Base-by-base conservation (phyloP, 1,139 yeast species). In the Geotrichum cucujoidarum region DNA sequence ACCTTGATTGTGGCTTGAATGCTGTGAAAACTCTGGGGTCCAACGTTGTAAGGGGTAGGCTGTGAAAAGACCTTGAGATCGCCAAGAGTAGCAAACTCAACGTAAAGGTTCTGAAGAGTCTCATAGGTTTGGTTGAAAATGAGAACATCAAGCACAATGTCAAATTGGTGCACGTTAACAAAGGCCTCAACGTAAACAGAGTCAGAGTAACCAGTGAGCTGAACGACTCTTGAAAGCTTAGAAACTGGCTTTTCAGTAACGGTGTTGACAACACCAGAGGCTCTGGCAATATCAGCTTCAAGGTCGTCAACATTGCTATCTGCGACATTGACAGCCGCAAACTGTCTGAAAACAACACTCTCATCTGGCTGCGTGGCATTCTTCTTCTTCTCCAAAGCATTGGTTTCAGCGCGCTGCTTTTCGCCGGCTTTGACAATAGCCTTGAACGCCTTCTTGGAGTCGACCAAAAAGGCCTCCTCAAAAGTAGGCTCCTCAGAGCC, bases 131-230 rank as follows among this genome's bases (percentile, higher is more conserved):
- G 99, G 66, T 94, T 94, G 44, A 94, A 97, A 57, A 94, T 74
- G 63, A 94, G 73, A 22, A 94, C 97, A 61, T 94, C 98, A 61
- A 94, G 75, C 0, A 89, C 92, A 59, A 94, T 95, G 66, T 94
- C 98, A 66, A 85, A 92, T 68, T 94, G 98, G 60, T 92, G 95
- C 20, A 89, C 94, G 57, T 87, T 87, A 57, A 94, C 87, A 62
- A 84, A 87, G 0, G 97, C 98, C 69, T 94, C 99, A 4, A 96
- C 97, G 63, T 94, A 94, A 35, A 94, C 95, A 21, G 98, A 95
- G 65, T 94, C 99, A 0, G 96, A 86, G 68, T 89, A 94, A 32
- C 99, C 99, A 27, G 98, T 92, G 57, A 94, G 78, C 66, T 88
- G 97, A 48, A 89, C 82, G 60, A 94, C 87, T 67, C 87, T 88